These are phyloP conservation scores for Linnemannia hyalina DNA, from an alignment of 192 early-diverging fungal genomes.

Conservation along the genomic window DNA sequence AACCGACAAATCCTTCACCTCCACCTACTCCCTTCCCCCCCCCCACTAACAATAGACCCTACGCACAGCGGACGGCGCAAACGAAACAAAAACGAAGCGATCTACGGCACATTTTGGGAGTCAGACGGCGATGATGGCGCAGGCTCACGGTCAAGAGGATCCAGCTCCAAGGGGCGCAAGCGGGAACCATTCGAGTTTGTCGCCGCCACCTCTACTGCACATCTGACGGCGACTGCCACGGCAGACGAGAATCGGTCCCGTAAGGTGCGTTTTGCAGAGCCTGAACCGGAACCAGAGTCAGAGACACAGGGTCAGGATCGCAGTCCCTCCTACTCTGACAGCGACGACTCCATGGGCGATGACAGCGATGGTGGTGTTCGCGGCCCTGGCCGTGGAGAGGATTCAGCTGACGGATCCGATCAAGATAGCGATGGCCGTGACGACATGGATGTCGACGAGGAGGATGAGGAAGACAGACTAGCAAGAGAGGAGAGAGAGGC, in stretches of 20 bases:
- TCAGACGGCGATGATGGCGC: constrained; percentile 38
- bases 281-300: not conserved
- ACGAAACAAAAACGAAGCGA: constrained; percentile 71
- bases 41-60: constrained; percentile 23
- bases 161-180: constrained; percentile 19
- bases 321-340: not conserved
- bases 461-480: constrained; percentile 59
- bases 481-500: constrained; percentile 20
- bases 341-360: not conserved
- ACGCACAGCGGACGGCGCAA: constrained; percentile 55
- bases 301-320: not conserved
- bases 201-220: constrained; percentile 22
- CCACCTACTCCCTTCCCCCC: not conserved
- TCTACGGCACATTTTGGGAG: constrained; percentile 69
- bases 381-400: not conserved
- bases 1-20: constrained; percentile 2
- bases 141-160: not conserved
- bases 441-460: constrained; percentile 53
- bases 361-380: not conserved
- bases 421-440: constrained; percentile 55
- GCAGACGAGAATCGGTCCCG: not conserved
- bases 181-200: constrained; percentile 41
- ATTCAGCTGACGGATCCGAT: constrained; percentile 60
- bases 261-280: not conserved
- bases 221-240: not conserved